A percentile compares a stretch with the other conserved stretches of the same genome.
phyloP scores from a whole-genome alignment of 2,329 filamentous ascomycete species.

The Cladosporium sp. region DNA sequence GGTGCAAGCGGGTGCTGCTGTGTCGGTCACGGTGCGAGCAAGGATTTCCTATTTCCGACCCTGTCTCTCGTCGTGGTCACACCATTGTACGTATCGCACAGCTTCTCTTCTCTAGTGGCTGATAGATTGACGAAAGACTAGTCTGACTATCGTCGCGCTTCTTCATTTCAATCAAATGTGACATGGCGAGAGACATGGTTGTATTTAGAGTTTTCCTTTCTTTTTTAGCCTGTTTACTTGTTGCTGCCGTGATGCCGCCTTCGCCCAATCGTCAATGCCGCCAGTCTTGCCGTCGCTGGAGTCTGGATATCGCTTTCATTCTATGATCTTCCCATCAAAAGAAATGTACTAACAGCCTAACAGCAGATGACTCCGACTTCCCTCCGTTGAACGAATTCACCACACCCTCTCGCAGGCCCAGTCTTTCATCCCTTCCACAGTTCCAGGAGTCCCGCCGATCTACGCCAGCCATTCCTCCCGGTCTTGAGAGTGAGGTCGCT shows the following conservation, averaged over 20 bases:
- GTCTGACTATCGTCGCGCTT: conserved; percentile 28
- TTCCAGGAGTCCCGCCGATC: conserved; percentile 34
- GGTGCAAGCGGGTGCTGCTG: conserved; percentile 9
- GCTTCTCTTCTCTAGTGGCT: conserved; percentile 31
- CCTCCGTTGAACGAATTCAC: conserved; percentile 25
- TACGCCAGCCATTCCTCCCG: conserved; percentile 39
- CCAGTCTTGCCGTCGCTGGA: not conserved
- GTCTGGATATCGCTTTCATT: not conserved
- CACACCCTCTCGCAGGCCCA: conserved; percentile 28
- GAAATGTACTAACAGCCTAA: conserved; percentile 21
- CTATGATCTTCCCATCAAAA: not conserved
- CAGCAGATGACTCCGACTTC: conserved; percentile 33
- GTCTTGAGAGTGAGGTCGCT: conserved; percentile 34
- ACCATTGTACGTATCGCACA: conserved; percentile 37
- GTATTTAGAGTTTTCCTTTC: conserved; percentile 22
- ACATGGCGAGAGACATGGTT: conserved; percentile 28
- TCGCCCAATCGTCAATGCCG: conserved; percentile 15
- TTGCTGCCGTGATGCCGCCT: conserved; percentile 18
- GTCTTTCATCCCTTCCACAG: conserved; percentile 28
- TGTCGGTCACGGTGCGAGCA: conserved; percentile 15
- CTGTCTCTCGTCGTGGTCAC: conserved; percentile 29
- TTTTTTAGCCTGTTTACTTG: conserved; percentile 11
- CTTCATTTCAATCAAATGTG: conserved; percentile 22
- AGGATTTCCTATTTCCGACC: conserved; percentile 22
- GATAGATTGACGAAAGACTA: conserved; percentile 39